Conservation (phyloP, 2,329 filamentous ascomycete species). For the Verticillium dahliae region DNA sequence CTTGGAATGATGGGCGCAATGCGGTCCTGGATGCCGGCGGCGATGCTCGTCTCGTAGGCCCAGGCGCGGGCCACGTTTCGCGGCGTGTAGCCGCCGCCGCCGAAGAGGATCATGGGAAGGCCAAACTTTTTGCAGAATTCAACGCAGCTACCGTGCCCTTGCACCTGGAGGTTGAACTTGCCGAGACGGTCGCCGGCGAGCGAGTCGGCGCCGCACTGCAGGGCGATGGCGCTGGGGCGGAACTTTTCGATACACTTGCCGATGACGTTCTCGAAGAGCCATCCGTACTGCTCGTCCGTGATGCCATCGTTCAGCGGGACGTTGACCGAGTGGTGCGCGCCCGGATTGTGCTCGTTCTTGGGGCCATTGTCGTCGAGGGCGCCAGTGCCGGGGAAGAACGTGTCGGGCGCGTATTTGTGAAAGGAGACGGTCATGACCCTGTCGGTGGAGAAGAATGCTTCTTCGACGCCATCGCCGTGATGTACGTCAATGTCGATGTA, state of each 20-base stretch:
- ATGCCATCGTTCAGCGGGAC: slow-evolving; percentile 88
- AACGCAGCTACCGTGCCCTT: slow-evolving; percentile 88
- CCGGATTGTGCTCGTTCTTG: slow-evolving; percentile 74
- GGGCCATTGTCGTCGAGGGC: slow-evolving; percentile 80
- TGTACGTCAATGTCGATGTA: slow-evolving; percentile 97
- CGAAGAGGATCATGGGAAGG: slow-evolving; percentile 82
- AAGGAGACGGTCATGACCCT: slow-evolving; percentile 90
- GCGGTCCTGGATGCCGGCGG: slow-evolving; percentile 65
- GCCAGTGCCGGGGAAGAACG: slow-evolving; percentile 90
- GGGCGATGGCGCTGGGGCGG: slow-evolving; percentile 81
- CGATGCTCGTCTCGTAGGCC: slow-evolving; percentile 93
- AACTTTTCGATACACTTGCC: slow-evolving; percentile 74
- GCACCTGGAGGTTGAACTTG: slow-evolving; percentile 93
- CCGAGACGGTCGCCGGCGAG: slow-evolving; percentile 89
- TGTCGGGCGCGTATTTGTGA: slow-evolving; percentile 83
- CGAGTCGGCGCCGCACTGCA: slow-evolving; percentile 94
- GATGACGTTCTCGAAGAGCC: slow-evolving; percentile 78
- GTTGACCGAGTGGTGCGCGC: slow-evolving; percentile 84
- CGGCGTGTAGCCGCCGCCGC: slow-evolving; percentile 93
- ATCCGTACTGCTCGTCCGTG: slow-evolving; percentile 81
- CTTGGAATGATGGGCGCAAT: slow-evolving; percentile 69
- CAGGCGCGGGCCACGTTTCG: slow-evolving; percentile 94
- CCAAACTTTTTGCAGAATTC: slow-evolving; percentile 76
- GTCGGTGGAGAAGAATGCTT: slow-evolving; percentile 89
- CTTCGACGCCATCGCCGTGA: slow-evolving; percentile 87